A percentile compares a stretch with the other conserved stretches of the same genome.
Conservation (phyloP, 768 basidiomycete species). For the Mycena epipterygia region DNA sequence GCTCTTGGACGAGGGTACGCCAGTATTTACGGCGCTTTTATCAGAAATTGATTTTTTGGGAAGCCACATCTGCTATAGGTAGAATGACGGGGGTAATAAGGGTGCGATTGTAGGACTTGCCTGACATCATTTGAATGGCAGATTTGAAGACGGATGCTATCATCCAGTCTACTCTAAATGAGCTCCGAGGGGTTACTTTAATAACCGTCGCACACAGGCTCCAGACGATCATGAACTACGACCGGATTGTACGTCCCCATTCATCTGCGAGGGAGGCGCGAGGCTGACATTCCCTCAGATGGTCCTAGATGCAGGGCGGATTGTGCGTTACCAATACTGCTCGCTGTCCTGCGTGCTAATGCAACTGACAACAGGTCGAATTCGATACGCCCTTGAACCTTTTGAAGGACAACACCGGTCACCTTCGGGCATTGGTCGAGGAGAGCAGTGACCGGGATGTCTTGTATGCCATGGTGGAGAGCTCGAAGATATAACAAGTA, state of each 20-base stretch:
- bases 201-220: slow-evolving; percentile 73
- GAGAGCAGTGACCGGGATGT: slow-evolving; percentile 57
- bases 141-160: slow-evolving; percentile 70
- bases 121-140: slow-evolving; percentile 30
- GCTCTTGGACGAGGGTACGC: slow-evolving; percentile 68
- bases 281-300: neutral
- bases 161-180: slow-evolving; percentile 68
- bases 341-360: neutral
- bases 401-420: slow-evolving; percentile 56
- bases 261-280: neutral
- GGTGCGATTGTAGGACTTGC: neutral
- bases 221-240: slow-evolving; percentile 72
- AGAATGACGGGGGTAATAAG: too few relatives aligned
- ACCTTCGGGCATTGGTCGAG: slow-evolving; percentile 57
- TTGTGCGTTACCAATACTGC: neutral
- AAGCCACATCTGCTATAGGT: slow-evolving; percentile 63
- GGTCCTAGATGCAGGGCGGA: slow-evolving; percentile 4
- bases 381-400: slow-evolving; percentile 66
- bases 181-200: slow-evolving; percentile 60
- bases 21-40: neutral
- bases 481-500: neutral
- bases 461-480: slow-evolving; percentile 50
- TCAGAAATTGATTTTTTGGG: neutral
- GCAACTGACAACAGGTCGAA: slow-evolving; percentile 50
- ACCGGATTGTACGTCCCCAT: slow-evolving; percentile 61